A percentile compares a stretch with the other conserved stretches of the same genome.
These are phyloP conservation scores for Pseudonectria buxi DNA, from an alignment of 2,329 filamentous ascomycete genomes.

Conservation along the genomic window DNA sequence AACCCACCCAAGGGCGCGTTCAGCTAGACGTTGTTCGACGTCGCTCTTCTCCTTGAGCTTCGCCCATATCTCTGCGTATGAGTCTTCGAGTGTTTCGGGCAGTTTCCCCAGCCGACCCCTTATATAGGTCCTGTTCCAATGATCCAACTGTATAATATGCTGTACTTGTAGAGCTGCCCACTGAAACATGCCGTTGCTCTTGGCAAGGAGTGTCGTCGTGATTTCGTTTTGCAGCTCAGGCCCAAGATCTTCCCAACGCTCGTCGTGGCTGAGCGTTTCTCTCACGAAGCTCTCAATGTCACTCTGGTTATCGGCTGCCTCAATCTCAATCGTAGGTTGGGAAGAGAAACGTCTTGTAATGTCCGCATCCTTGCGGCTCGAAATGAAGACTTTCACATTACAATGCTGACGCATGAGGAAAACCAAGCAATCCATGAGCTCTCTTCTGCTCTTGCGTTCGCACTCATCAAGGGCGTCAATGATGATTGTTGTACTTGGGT, in stretches of 20 bases:
- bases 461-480: constrained; percentile 8
- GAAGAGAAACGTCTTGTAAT: neutral
- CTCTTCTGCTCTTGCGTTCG: neutral
- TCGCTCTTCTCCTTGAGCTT: neutral
- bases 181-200: constrained; percentile 8
- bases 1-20: constrained; percentile 1
- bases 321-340: constrained; percentile 1
- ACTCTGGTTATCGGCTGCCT: constrained; percentile 2
- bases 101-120: neutral
- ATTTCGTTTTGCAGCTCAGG: neutral
- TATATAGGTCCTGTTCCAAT: neutral
- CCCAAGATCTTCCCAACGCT: neutral
- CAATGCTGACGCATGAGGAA: neutral
- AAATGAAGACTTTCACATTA: constrained; percentile 4
- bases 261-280: neutral
- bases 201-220: neutral
- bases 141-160: neutral
- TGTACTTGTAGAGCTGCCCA: constrained; percentile 1
- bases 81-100: neutral
- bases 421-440: constrained; percentile 1
- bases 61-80: neutral
- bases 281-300: constrained; percentile 1
- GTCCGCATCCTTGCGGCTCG: constrained; percentile 3
- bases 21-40: neutral
- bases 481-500: constrained; percentile 3